phyloP scores from a whole-genome alignment of 116 monocot species.

The Iris pallida region DNA sequence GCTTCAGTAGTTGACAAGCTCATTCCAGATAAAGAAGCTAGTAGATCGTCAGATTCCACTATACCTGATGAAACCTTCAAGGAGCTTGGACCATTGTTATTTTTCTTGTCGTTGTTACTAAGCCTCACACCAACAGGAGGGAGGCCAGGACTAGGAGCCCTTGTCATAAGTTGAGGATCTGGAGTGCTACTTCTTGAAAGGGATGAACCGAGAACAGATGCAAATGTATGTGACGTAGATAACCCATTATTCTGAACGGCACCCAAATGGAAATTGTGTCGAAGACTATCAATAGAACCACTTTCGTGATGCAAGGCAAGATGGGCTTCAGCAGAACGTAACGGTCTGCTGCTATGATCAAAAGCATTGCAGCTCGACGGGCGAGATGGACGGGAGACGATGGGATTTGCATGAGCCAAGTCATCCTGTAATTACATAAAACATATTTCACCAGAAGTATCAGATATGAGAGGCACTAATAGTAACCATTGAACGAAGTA shows the following conservation, averaged over 20 bases:
- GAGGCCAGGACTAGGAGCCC: slow-evolving; percentile 53
- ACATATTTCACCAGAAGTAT: no score
- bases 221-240: slow-evolving; percentile 38
- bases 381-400: slow-evolving; percentile 46
- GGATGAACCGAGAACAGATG: slow-evolving; percentile 50
- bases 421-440: slow-evolving; percentile 40
- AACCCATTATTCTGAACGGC: slow-evolving; percentile 38
- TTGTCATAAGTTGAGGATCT: slow-evolving; percentile 47
- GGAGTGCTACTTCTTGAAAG: slow-evolving; percentile 50
- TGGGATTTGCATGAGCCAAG: slow-evolving; percentile 24
- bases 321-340: slow-evolving; percentile 19
- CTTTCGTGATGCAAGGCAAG: slow-evolving; percentile 19
- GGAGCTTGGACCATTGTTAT: slow-evolving; percentile 25
- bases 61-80: slow-evolving; percentile 22
- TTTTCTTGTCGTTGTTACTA: slow-evolving; percentile 26
- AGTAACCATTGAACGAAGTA: no score
- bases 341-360: slow-evolving; percentile 27
- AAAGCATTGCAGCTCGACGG: slow-evolving; percentile 52
- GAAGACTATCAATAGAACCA: slow-evolving; percentile 17
- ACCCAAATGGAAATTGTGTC: slow-evolving; percentile 27
- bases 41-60: slow-evolving; percentile 35
- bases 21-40: slow-evolving; percentile 48
- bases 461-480: no score
- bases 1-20: slow-evolving; percentile 29
- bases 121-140: slow-evolving; percentile 56